Conservation (phyloP, 2,329 filamentous ascomycete species). For the Chaetomiaceae sp. region DNA sequence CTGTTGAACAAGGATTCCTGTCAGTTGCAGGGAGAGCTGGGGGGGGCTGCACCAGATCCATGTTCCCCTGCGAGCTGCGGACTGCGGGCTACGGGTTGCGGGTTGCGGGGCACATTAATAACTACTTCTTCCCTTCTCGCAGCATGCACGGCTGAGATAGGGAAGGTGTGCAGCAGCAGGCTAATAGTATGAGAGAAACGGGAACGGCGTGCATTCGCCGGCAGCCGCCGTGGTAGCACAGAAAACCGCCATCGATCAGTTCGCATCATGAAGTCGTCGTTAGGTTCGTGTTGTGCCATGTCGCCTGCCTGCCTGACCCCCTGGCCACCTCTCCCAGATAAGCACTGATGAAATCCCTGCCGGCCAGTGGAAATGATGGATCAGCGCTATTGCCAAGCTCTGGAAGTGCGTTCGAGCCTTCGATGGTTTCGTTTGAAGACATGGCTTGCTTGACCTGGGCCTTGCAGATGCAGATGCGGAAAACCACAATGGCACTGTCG, state of each 20-base stretch:
- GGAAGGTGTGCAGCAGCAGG: background rate
- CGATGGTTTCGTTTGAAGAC: too few species aligned
- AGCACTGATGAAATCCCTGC: background rate
- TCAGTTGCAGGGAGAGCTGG: background rate
- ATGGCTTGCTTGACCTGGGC: too few species aligned
- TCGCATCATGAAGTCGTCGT: background rate
- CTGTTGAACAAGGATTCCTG: background rate
- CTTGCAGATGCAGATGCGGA: too few species aligned
- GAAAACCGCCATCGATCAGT: background rate
- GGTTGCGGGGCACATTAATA: background rate
- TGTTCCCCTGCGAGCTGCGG: too few species aligned
- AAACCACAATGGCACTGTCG: too few species aligned
- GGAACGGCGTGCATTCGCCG: background rate
- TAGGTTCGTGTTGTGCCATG: background rate
- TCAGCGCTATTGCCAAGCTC: too few species aligned
- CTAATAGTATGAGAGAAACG: background rate
- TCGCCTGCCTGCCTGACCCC: background rate
- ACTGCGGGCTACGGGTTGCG: too few species aligned
- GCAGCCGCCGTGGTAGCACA: background rate
- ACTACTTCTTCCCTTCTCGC: slow-evolving; percentile 4
- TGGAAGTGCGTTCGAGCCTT: too few species aligned
- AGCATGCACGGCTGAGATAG: slow-evolving; percentile 4
- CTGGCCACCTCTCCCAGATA: background rate
- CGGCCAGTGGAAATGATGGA: too few species aligned
- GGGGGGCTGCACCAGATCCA: background rate